Percentiles rank a stretch among this genome's conserved stretches.
phyloP scores from a whole-genome alignment of 2,329 filamentous ascomycete genomes.

The Fusarium algeriense region DNA sequence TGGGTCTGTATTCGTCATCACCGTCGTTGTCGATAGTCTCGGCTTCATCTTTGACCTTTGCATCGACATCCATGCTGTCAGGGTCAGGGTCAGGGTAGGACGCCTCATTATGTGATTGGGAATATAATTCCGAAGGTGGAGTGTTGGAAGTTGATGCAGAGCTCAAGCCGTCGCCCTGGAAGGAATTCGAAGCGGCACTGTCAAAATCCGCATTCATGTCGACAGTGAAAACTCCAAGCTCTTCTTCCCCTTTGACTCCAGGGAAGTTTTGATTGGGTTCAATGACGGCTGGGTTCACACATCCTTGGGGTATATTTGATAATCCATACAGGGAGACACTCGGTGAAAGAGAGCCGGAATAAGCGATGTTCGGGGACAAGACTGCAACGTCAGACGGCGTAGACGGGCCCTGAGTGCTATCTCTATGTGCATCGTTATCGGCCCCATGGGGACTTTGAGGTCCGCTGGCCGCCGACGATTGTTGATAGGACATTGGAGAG shows the following conservation, averaged over 20 bases:
- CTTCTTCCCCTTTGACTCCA: not conserved
- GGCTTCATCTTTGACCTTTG: not conserved
- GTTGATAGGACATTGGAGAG: conserved; percentile 39
- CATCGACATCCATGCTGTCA: conserved; percentile 13
- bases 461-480: conserved; percentile 31
- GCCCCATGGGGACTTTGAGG: conserved; percentile 36
- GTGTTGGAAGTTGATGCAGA: not conserved
- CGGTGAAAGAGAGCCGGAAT: conserved; percentile 25
- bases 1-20: conserved; percentile 16
- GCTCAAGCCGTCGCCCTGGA: not conserved
- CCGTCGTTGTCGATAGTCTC: not conserved
- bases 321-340: conserved; percentile 25
- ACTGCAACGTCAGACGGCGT: conserved; percentile 34
- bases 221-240: conserved; percentile 8
- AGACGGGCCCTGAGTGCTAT: conserved; percentile 32
- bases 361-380: conserved; percentile 22
- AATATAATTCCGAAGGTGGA: conserved; percentile 1
- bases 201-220: conserved; percentile 4
- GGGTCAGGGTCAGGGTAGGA: conserved; percentile 30
- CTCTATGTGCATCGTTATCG: conserved; percentile 31
- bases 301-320: conserved; percentile 18
- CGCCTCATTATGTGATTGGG: not conserved
- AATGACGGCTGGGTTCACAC: conserved; percentile 36
- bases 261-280: conserved; percentile 15
- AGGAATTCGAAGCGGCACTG: not conserved